Evolutionary conservation across 106 monocot species (phyloP).

Genomic region (Triglochin maritima): DNA sequence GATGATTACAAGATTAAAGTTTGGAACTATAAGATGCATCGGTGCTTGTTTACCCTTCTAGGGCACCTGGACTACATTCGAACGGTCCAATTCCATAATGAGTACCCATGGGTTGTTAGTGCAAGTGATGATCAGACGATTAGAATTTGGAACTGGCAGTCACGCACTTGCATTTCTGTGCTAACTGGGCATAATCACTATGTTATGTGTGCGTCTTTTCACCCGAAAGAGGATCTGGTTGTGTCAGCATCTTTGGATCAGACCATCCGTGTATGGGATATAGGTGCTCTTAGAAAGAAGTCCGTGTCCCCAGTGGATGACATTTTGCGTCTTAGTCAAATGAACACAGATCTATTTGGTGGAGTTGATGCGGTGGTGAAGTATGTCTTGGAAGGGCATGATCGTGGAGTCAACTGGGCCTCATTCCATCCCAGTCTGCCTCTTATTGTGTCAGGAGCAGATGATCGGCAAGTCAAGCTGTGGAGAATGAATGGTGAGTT

Average conservation of each 20-base stretch:
- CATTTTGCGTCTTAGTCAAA: constrained; percentile 38
- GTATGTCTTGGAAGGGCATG: constrained; percentile 64
- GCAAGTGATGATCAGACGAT: constrained; percentile 71
- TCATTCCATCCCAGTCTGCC: constrained; percentile 51
- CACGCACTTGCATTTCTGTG: constrained; percentile 46
- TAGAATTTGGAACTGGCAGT: constrained; percentile 70
- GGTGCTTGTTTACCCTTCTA: constrained; percentile 53
- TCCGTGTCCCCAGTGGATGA: constrained; percentile 47
- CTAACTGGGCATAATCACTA: constrained; percentile 59
- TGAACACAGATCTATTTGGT: constrained; percentile 57
- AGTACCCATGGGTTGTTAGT: constrained; percentile 62
- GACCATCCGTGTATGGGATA: constrained; percentile 62
- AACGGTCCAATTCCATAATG: constrained; percentile 58
- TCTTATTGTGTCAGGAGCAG: constrained; percentile 66
- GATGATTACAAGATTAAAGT: constrained; percentile 80
- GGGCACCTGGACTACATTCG: constrained; percentile 68
- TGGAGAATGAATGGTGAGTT: constrained; percentile 60
- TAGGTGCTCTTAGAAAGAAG: constrained; percentile 53
- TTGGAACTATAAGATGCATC: constrained; percentile 59
- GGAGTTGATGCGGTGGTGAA: constrained; percentile 54
- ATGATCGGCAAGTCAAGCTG: constrained; percentile 55
- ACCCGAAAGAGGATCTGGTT: constrained; percentile 59
- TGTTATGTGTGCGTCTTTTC: constrained; percentile 68
- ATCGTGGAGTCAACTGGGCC: constrained; percentile 61
- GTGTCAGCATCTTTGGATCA: constrained; percentile 68